A percentile compares a stretch with the other conserved stretches of the same genome.
phyloP scores from a whole-genome alignment of 1,284 basidiomycete species.

The Pseudozyma flocculosa region DNA sequence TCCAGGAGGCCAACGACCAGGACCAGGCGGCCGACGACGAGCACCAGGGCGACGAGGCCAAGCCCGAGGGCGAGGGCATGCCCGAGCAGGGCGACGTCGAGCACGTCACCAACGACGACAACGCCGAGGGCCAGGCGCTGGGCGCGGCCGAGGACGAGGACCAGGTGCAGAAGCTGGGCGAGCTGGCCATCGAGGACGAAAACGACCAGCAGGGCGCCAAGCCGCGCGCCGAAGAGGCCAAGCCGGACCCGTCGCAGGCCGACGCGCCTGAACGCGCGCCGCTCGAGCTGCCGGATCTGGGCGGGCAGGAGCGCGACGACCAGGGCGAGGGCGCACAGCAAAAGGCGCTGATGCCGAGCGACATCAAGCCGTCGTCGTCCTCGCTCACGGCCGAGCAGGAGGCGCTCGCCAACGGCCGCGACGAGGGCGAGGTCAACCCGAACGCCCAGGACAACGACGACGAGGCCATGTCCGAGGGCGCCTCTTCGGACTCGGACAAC shows the following conservation, averaged over 20 bases:
- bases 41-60: conserved; percentile 53
- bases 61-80: conserved; percentile 62
- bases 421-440: conserved; percentile 64
- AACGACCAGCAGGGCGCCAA: conserved; percentile 51
- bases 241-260: conserved; percentile 13
- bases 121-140: conserved; percentile 82
- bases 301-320: conserved; percentile 51
- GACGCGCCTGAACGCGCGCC: conserved; percentile 8
- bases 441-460: conserved; percentile 63
- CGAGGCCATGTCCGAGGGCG: conserved; percentile 25
- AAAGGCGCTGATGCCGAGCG: conserved; percentile 46
- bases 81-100: conserved; percentile 65
- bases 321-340: conserved; percentile 25
- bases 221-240: conserved; percentile 48
- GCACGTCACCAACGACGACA: conserved; percentile 72
- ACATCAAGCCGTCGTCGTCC: conserved; percentile 26
- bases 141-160: conserved; percentile 72
- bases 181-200: conserved; percentile 43
- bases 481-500: conserved; percentile 2
- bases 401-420: conserved; percentile 21
- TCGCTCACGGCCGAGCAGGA: conserved; percentile 19
- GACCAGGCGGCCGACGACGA: conserved; percentile 56
- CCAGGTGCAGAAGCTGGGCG: conserved; percentile 68
- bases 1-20: conserved; percentile 65
- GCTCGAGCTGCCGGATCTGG: conserved; percentile 40